phyloP scores from a whole-genome alignment of 176 grass and related monocot species.

The Cocos nucifera region DNA sequence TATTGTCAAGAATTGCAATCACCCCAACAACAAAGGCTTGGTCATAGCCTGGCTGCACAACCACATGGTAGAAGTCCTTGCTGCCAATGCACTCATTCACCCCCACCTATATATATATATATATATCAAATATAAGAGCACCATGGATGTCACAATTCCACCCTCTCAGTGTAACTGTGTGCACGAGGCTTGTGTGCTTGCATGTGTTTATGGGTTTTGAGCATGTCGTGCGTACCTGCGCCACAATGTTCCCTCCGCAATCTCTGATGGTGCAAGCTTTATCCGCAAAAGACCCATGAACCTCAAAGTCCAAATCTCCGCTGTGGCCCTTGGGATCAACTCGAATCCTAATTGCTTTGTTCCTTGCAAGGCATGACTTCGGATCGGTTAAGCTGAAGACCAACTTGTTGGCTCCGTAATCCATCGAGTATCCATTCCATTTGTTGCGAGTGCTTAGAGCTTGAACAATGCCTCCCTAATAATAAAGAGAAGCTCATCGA shows the following conservation, averaged over 20 bases:
- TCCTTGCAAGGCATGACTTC: conserved; percentile 41
- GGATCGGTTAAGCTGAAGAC: conserved; percentile 72
- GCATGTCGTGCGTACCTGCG: conserved; percentile 41
- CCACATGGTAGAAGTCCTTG: conserved; percentile 75
- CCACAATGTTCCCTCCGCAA: conserved; percentile 45
- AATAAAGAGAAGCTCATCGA: background rate
- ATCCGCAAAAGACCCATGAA: conserved; percentile 57
- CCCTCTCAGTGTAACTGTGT: no score
- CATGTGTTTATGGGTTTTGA: no score
- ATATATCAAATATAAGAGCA: background rate
- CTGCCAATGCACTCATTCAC: conserved; percentile 50
- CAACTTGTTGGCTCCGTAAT: conserved; percentile 48
- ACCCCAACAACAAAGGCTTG: conserved; percentile 78
- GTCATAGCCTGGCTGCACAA: conserved; percentile 79
- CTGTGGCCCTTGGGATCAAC: conserved; percentile 44
- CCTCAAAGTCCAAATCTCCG: conserved; percentile 64
- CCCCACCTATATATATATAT: conserved; percentile 35
- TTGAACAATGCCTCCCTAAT: conserved; percentile 60
- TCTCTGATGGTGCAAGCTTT: conserved; percentile 58
- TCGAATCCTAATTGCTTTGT: conserved; percentile 35
- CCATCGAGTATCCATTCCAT: conserved; percentile 64
- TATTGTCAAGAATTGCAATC: conserved; percentile 83
- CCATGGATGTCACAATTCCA: no score
- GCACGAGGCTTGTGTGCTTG: no score
- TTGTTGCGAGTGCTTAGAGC: conserved; percentile 52